Evolutionary conservation across 73 alveolate species (phyloP), one percentile per base, ranked within the genome.

Genomic region (Halteria grandinella): DNA sequence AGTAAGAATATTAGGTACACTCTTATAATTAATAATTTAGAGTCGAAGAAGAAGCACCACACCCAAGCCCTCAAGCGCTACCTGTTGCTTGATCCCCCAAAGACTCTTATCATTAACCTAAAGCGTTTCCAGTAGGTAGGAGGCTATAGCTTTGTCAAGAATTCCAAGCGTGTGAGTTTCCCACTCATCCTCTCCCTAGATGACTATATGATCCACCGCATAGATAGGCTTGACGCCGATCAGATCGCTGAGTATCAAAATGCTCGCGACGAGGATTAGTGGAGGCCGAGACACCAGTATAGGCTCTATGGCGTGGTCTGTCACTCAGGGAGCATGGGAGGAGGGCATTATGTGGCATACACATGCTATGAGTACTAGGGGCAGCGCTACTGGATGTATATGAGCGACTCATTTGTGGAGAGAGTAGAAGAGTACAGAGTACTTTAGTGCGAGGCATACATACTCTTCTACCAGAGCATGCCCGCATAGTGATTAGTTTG

Each of bases 271-370:
- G 79, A 53, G 17, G 28, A 54, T 12, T 33, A 45, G 5, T 82
- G 91, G 91, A 27, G 24, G 44, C 76, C 76, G 3, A 70, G 43
- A 40, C 44, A 55, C 29, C 17, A 47, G 18, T 82, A 82, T 37
- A 37, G 60, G 39, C 79, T 82, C 7, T 82, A 43, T 58, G 91
- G 91, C 34, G 50, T 82, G 5, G 91, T 82, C 28, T 27, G 59
- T 25, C 91, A 82, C 34, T 49, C 82, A 14, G 91, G 91, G 28
- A 41, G 81, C 53, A 82, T 82, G 91, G 33, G 76, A 17, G 86
- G 91, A 7, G 91, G 91, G 15, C 91, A 82, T 45, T 82, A 82
- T 49, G 40, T 82, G 10, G 45, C 91, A 0, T 82, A 55, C 41
- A 58, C 74, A 18, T 15, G 82, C 49, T 57, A 72, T 36, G 18